phyloP scores from a whole-genome alignment of 2,329 filamentous ascomycete genomes.

The Ophiognomonia clavigignenti-juglandacearum region DNA sequence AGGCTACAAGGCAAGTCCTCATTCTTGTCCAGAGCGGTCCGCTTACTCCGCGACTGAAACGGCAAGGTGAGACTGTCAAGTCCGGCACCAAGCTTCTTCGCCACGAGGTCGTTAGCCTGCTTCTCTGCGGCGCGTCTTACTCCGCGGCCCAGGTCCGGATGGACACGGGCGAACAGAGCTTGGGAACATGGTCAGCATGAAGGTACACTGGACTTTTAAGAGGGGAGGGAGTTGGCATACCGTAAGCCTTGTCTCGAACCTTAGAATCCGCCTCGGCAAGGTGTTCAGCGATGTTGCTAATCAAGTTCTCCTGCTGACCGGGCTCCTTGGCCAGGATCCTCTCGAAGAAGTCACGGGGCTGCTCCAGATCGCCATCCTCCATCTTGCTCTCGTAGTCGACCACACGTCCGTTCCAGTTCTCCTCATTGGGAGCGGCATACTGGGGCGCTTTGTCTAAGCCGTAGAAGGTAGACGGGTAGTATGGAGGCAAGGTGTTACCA shows the following conservation, averaged over 20 bases:
- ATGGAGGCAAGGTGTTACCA: conserved; percentile 6
- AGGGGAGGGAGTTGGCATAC: conserved; percentile 9
- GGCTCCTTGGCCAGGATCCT: conserved; percentile 24
- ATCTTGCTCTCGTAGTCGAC: conserved; percentile 6
- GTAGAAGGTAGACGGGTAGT: background rate
- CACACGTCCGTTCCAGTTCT: conserved; percentile 14
- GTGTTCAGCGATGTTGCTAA: conserved; percentile 24
- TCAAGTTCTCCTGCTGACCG: conserved; percentile 27
- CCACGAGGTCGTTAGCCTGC: background rate
- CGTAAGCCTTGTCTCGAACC: conserved; percentile 24
- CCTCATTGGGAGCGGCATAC: conserved; percentile 3
- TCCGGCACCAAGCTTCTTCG: background rate
- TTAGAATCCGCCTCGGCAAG: conserved; percentile 18
- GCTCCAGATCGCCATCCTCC: conserved; percentile 10
- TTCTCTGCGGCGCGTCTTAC: conserved; percentile 1
- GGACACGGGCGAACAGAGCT: conserved; percentile 21
- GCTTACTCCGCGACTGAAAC: background rate
- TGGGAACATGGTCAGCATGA: background rate
- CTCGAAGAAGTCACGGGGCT: conserved; percentile 13
- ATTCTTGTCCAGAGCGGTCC: background rate
- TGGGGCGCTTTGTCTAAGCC: conserved; percentile 3
- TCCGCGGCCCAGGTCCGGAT: conserved; percentile 18
- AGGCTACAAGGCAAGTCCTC: conserved; percentile 2
- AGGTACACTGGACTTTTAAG: background rate
- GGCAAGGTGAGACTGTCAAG: background rate